Evolutionary conservation across 2,329 filamentous ascomycete genomes (phyloP), one percentile per base, ranked within the genome.

Genomic region (Fusarium setosum): DNA sequence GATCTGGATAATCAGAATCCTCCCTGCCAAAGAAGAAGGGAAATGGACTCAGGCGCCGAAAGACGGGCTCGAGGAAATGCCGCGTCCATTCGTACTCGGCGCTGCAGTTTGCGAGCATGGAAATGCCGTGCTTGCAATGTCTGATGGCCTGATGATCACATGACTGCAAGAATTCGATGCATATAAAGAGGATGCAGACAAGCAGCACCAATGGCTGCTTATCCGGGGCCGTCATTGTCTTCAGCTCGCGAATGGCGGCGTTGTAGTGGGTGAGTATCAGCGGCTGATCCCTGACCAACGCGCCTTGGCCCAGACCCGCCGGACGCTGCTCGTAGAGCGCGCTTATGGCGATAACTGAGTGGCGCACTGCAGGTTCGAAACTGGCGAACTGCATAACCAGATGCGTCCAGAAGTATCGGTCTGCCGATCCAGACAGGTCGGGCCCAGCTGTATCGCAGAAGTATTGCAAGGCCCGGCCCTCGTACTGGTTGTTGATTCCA

Each of bases 321-420:
- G 49, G 49, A 20, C 40, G 49, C 13, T 52, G 24, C 15, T 52
- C 49, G 35, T 52, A 52, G 18, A 52, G 49, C 5, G 54, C 29
- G 5, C 59, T 62, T 8, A 62, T 61, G 4, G 56, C 44, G 11
- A 53, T 24, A 2, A 61, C 35, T 5, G 59, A 34, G 21, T 62
- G 41, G 5, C 59, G 31, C 34, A 62, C 59, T 12, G 57, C 59
- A 4, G 59, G 26, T 24, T 61, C 59, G 0, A 45, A 49, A 4
- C 44, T 45, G 20, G 37, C 56, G 12, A 61, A 40, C 37, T 47
- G 56, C 5, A 61, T 5, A 3, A 61, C 59, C 1, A 61, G 18
- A 10, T 35, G 12, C 10, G 34, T 42, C 59, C 59, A 61, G 2
- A 61, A 61, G 11, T 44, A 41, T 11, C 35, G 18, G 5, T 55